These are phyloP conservation scores for Tolypocladium guangdongense DNA, from an alignment of 2,329 filamentous ascomycete genomes.

Conservation along the genomic window DNA sequence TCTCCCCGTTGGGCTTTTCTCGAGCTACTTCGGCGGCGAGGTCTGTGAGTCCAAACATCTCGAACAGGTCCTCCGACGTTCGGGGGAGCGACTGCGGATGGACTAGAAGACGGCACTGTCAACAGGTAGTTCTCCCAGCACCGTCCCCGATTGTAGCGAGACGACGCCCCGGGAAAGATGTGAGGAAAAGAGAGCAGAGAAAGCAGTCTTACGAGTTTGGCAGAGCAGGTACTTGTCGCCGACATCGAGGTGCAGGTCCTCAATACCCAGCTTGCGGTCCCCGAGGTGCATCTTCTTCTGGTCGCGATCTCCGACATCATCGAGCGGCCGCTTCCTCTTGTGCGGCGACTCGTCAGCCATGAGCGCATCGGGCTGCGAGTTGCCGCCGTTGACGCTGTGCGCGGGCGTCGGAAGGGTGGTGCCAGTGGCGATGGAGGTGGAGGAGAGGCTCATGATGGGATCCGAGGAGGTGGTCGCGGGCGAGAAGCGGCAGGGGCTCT, in stretches of 20 bases:
- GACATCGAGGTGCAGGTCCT: constrained; percentile 55
- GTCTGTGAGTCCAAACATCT: constrained; percentile 42
- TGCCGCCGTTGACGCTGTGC: constrained; percentile 49
- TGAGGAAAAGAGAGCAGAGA: constrained; percentile 20
- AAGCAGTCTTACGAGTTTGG: constrained; percentile 55
- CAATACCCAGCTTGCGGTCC: constrained; percentile 49
- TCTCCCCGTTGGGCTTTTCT: constrained; percentile 53
- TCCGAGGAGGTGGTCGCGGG: constrained; percentile 40
- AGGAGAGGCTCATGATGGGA: constrained; percentile 37
- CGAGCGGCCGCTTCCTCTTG: constrained; percentile 51
- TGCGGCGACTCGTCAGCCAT: constrained; percentile 43
- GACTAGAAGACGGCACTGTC: constrained; percentile 34
- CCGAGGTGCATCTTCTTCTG: constrained; percentile 54
- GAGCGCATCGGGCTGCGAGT: constrained; percentile 31
- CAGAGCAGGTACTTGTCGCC: constrained; percentile 57
- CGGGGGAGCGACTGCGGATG: constrained; percentile 36
- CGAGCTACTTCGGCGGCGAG: constrained; percentile 53
- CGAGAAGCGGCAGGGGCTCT: constrained; percentile 54
- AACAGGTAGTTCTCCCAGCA: constrained; percentile 25
- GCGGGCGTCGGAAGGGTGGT: constrained; percentile 50
- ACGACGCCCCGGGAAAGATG: not conserved
- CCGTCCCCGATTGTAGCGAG: constrained; percentile 4
- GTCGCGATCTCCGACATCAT: constrained; percentile 43
- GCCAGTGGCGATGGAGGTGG: constrained; percentile 33
- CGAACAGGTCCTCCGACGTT: constrained; percentile 46